These are phyloP conservation scores for Colletotrichum higginsianum DNA, from an alignment of 2,329 filamentous ascomycete species.

Conservation along the genomic window DNA sequence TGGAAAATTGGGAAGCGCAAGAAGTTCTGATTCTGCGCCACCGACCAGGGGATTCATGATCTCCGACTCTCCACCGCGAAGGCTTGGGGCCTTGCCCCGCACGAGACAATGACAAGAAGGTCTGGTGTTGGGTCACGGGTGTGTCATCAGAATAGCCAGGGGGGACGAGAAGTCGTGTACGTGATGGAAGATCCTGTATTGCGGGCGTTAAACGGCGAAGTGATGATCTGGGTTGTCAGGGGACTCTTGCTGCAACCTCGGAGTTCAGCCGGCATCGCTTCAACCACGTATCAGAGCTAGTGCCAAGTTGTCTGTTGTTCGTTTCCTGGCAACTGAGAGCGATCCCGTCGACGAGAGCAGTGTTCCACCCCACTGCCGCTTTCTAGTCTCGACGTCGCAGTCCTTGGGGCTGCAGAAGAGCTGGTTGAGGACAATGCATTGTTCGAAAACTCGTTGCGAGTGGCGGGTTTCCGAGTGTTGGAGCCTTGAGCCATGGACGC, in stretches of 20 bases:
- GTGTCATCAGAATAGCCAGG: not conserved
- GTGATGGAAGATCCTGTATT: constrained; percentile 5
- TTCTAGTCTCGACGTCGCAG: not conserved
- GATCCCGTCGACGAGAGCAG: not conserved
- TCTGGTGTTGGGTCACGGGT: not conserved
- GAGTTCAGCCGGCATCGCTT: constrained; percentile 18
- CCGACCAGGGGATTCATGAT: constrained; percentile 6
- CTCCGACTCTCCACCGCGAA: not conserved
- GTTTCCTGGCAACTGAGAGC: not conserved
- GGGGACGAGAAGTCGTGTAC: not conserved
- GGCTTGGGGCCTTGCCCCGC: constrained; percentile 8
- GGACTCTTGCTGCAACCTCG: constrained; percentile 20
- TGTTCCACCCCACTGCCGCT: not conserved
- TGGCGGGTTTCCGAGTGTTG: constrained; percentile 6
- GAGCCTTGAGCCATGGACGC: constrained; percentile 15
- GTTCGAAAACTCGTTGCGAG: not conserved
- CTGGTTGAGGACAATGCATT: constrained; percentile 5
- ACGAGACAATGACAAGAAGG: not conserved
- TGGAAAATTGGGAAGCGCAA: not conserved
- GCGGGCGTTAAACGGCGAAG: constrained; percentile 32
- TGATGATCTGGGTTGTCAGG: constrained; percentile 19
- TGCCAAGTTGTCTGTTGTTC: constrained; percentile 13
- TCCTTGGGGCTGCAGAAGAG: constrained; percentile 1
- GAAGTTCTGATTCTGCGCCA: not conserved
- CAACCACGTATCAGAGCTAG: constrained; percentile 20